A percentile compares a stretch with the other conserved stretches of the same genome.
Conservation (phyloP, 208 protist species). For the Leishmania aethiopica region DNA sequence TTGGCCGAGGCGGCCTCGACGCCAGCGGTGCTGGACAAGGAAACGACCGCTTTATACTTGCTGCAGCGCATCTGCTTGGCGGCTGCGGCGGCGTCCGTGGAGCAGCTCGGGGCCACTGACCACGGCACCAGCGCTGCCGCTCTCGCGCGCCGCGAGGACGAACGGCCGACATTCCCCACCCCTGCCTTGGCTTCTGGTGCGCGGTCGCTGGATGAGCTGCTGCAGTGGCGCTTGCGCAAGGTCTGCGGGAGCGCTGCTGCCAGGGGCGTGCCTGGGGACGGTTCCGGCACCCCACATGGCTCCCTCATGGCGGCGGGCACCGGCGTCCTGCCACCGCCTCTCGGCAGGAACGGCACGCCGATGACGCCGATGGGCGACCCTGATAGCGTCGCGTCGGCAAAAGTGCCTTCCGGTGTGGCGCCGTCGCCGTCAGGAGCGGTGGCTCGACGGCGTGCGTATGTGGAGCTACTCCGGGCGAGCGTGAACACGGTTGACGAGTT, state of each 20-base stretch:
- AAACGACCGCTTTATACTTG: not conserved
- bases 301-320: not conserved
- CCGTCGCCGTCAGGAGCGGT: not conserved
- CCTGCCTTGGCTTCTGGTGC: not conserved
- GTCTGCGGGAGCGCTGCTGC: not conserved
- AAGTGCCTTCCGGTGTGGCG: not conserved
- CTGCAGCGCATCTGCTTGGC: not conserved
- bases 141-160: not conserved
- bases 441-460: constrained; percentile 19
- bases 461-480: constrained; percentile 24
- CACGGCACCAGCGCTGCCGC: not conserved
- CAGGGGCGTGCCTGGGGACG: not conserved
- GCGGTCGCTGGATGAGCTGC: constrained; percentile 18
- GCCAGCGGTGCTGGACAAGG: not conserved
- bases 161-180: not conserved
- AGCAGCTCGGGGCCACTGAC: not conserved
- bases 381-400: not conserved
- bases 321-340: not conserved
- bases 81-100: not conserved
- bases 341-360: not conserved
- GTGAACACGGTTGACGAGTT: constrained; percentile 15
- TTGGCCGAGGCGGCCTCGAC: not conserved
- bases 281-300: not conserved
- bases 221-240: constrained; percentile 20
- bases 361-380: not conserved